Evolutionary conservation across 176 grass and related monocot genomes (phyloP), one percentile per base, ranked within the genome.

Genomic region (Urochloa ruziziensis): DNA sequence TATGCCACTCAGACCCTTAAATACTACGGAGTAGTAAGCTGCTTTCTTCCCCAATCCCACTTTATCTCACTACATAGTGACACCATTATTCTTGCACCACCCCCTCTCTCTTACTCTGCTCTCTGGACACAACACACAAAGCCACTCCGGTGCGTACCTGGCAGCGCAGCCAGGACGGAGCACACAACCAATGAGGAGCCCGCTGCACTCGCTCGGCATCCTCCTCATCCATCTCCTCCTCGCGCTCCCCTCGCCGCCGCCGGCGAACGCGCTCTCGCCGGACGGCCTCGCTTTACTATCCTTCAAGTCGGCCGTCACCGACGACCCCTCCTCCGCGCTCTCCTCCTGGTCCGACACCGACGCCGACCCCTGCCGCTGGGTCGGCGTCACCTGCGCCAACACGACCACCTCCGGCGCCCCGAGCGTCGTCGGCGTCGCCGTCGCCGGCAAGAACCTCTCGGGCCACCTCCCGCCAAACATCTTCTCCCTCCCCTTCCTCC

Each of bases 211-310:
- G 57, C 63, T 70, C 2, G 73, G 67, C 2, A 60, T 49, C 14
- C 54, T 86, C 0, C 40, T 77, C 29, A 75, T 37, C 0, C 23
- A 49, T 2, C 25, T 85, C 51, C 42, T 94, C 2, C 58, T 88
- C 2, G 44, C 57, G 48, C 84, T 89, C 0, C 42, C 62, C 32
- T 49, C 74, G 46, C 58, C 64, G 27, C 33, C 67, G 34, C 4
- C 14, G 24, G 80, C 59, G 73, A 9, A 56, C 25, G 71, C 90
- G 67, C 88, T 94, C 17, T 93, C 92, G 13, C n/a, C 84, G 0
- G 95, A 97, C 83, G 95, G 95, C 0, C 44, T 88, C 2, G 78
- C 87, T 13, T 85, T 97, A 10, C 89, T 97, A 34, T 89, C 94
- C 1, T 88, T 97, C 79, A 97, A 97, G 75, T 70, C 87, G 3